Evolutionary conservation across 2,329 filamentous ascomycete species (phyloP).

Genomic region (Rosellinia necatrix): DNA sequence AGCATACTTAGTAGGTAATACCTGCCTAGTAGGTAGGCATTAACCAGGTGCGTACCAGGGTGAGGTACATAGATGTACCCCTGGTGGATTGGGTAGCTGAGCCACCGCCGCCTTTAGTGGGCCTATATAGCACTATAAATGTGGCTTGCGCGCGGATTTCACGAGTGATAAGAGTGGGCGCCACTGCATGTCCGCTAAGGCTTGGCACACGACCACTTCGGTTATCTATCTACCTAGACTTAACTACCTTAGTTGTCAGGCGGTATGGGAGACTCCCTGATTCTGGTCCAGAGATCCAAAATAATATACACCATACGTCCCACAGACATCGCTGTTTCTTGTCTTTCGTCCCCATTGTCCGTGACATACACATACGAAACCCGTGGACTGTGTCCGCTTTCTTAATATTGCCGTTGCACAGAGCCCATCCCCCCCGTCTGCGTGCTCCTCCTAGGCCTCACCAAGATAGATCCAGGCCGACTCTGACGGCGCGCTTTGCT

Average conservation of each 20-base stretch:
- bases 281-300: constrained; percentile 26
- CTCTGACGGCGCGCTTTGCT: constrained; percentile 8
- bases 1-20: too few relatives aligned
- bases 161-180: too few relatives aligned
- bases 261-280: constrained; percentile 25
- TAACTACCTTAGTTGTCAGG: constrained; percentile 13
- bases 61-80: too few relatives aligned
- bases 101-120: too few relatives aligned
- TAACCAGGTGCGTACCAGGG: background rate
- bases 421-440: background rate
- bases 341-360: constrained; percentile 14
- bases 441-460: background rate
- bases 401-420: constrained; percentile 18
- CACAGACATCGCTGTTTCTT: constrained; percentile 19
- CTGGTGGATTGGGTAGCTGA: too few relatives aligned
- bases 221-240: background rate
- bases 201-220: constrained; percentile 16
- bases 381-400: constrained; percentile 22
- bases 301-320: constrained; percentile 17
- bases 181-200: background rate
- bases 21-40: background rate
- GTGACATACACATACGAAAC: constrained; percentile 20
- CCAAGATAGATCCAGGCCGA: background rate
- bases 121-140: too few relatives aligned
- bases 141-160: too few relatives aligned